Percentiles rank a stretch among this genome's conserved stretches.
Conservation (phyloP, 225 moss, liverwort and hornwort genomes). For the Sphagnum tenellum region DNA sequence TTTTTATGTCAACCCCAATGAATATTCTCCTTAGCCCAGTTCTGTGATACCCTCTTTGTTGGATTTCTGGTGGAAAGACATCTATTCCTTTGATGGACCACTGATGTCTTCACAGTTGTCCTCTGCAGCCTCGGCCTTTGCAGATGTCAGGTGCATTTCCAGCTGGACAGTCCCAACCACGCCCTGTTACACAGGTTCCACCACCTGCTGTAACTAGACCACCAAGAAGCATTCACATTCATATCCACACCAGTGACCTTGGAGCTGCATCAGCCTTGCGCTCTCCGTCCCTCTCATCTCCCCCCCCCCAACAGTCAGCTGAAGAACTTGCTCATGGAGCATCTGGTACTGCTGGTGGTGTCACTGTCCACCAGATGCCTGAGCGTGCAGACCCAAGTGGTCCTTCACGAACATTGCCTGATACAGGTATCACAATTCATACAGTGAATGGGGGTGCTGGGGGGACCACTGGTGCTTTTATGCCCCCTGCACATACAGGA, state of each 20-base stretch:
- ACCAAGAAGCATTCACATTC: slow-evolving; percentile 74
- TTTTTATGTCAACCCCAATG: no score
- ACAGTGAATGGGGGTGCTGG: slow-evolving; percentile 49
- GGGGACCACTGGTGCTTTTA: slow-evolving; percentile 24
- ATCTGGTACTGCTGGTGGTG: slow-evolving; percentile 48
- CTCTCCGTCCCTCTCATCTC: slow-evolving; percentile 39
- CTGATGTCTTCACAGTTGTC: neutral
- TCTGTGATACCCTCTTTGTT: no score
- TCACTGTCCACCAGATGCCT: slow-evolving; percentile 61
- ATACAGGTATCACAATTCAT: slow-evolving; percentile 34
- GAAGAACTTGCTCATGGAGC: slow-evolving; percentile 48
- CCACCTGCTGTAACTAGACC: slow-evolving; percentile 32
- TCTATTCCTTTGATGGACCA: no score
- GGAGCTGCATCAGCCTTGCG: slow-evolving; percentile 53
- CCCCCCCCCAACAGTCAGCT: slow-evolving; percentile 49
- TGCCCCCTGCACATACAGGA: slow-evolving; percentile 26
- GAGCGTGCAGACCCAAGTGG: slow-evolving; percentile 54
- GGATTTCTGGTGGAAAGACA: no score
- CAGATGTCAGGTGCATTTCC: slow-evolving; percentile 63
- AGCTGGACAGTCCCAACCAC: slow-evolving; percentile 56
- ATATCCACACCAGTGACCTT: slow-evolving; percentile 68
- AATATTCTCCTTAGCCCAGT: no score
- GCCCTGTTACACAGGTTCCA: slow-evolving; percentile 69
- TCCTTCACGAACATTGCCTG: slow-evolving; percentile 2
- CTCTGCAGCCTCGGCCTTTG: slow-evolving; percentile 68